A percentile compares a stretch with the other conserved stretches of the same genome.
These are phyloP conservation scores for Trichoderma sp. DNA, from an alignment of 2,329 filamentous ascomycete species.

Conservation along the genomic window DNA sequence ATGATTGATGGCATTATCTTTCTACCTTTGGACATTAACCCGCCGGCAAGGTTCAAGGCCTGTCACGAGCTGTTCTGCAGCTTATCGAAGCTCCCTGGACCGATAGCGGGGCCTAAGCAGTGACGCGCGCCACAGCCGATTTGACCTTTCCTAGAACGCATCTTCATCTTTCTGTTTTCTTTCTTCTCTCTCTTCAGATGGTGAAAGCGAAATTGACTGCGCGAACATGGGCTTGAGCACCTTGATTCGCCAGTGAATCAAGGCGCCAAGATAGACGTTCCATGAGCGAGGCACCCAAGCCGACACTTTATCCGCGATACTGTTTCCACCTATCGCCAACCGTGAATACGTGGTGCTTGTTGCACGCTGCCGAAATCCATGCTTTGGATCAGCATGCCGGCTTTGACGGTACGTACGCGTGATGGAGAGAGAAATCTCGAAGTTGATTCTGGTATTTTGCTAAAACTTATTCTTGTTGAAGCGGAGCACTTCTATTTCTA, in stretches of 20 bases:
- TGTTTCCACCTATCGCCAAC: slow-evolving; percentile 66
- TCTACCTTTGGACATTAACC: neutral
- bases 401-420: slow-evolving; percentile 51
- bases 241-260: slow-evolving; percentile 14
- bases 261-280: slow-evolving; percentile 42
- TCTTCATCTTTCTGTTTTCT: neutral
- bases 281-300: slow-evolving; percentile 49
- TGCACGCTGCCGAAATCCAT: slow-evolving; percentile 55
- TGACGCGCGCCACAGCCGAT: slow-evolving; percentile 3
- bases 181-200: neutral
- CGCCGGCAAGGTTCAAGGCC: neutral
- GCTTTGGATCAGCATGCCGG: slow-evolving; percentile 49
- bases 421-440: neutral
- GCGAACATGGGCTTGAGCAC: slow-evolving; percentile 8
- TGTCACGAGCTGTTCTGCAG: neutral
- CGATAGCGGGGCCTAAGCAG: slow-evolving; percentile 7
- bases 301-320: slow-evolving; percentile 59
- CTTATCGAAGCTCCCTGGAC: slow-evolving; percentile 5
- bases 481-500: slow-evolving; percentile 65
- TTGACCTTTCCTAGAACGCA: neutral
- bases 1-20: neutral
- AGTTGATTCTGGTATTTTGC: neutral
- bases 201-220: neutral
- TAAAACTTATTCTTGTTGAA: slow-evolving; percentile 24
- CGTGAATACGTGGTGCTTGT: slow-evolving; percentile 59